These are phyloP conservation scores for Angophora floribunda DNA, from an alignment of 345 rosid species.

Conservation along the genomic window DNA sequence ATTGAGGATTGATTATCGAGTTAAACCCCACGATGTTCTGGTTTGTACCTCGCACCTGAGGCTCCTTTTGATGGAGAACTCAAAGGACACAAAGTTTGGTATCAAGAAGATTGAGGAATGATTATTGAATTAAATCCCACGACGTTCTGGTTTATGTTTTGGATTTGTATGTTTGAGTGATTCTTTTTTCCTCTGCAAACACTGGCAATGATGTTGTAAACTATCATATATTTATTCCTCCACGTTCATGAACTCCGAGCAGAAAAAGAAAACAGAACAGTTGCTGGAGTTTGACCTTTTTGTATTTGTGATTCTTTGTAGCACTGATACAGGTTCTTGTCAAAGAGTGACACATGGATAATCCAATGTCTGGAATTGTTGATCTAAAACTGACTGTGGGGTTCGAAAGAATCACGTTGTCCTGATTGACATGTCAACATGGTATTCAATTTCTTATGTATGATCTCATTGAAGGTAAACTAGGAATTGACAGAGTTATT, in stretches of 20 bases:
- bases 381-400: neutral
- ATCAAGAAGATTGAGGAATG: neutral
- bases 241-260: neutral
- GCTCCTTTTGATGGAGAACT: conserved; percentile 40
- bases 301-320: conserved; percentile 22
- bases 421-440: neutral
- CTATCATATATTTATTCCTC: conserved; percentile 12
- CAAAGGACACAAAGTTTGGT: neutral
- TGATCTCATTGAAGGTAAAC: neutral
- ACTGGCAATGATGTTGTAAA: conserved; percentile 12
- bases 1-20: conserved; percentile 1
- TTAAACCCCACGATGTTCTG: neutral
- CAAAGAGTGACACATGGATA: conserved; percentile 2
- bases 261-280: neutral
- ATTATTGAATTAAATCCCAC: neutral
- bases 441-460: neutral
- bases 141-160: neutral
- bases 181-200: neutral
- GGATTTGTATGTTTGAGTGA: conserved; percentile 1
- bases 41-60: conserved; percentile 58
- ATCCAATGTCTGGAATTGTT: conserved; percentile 2
- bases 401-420: neutral
- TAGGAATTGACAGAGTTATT: neutral
- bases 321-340: conserved; percentile 10
- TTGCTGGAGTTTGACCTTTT: conserved; percentile 14